Evolutionary conservation across 1,139 yeast species (phyloP).

Genomic region (Zygosaccharomyces sapae): DNA sequence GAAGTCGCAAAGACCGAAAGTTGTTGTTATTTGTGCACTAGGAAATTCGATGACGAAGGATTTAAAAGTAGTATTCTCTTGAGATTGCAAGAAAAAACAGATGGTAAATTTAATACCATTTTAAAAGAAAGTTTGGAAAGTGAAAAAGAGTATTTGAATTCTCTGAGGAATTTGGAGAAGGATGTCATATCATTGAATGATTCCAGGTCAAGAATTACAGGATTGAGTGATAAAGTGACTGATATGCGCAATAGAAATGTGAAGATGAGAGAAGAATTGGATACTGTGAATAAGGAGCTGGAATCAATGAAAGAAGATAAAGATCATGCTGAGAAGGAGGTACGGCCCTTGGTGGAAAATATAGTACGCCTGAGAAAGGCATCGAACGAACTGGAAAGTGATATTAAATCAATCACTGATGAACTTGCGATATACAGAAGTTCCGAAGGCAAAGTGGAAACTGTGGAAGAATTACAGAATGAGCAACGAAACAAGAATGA

Average conservation of each 20-base stretch:
- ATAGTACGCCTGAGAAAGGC: slow-evolving; percentile 23
- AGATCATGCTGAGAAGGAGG: slow-evolving; percentile 22
- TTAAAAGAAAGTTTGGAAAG: slow-evolving; percentile 39
- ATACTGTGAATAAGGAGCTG: slow-evolving; percentile 20
- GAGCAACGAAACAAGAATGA: slow-evolving; percentile 44
- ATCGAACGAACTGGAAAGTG: slow-evolving; percentile 38
- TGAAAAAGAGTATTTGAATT: slow-evolving; percentile 40
- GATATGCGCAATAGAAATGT: background rate
- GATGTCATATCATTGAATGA: slow-evolving; percentile 17
- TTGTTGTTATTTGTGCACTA: slow-evolving; percentile 61
- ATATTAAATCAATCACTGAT: slow-evolving; percentile 38
- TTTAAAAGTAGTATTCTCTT: slow-evolving; percentile 35
- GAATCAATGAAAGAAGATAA: slow-evolving; percentile 18
- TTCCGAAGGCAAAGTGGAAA: slow-evolving; percentile 21
- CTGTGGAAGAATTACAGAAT: slow-evolving; percentile 50
- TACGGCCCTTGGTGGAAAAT: slow-evolving; percentile 25
- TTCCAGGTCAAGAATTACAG: slow-evolving; percentile 1
- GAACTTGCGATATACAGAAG: slow-evolving; percentile 36
- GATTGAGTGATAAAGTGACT: background rate
- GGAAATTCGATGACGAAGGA: slow-evolving; percentile 49
- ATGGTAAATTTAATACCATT: slow-evolving; percentile 30
- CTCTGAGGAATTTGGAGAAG: slow-evolving; percentile 33
- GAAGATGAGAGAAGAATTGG: slow-evolving; percentile 26
- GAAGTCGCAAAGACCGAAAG: slow-evolving; percentile 53
- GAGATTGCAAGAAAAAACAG: slow-evolving; percentile 36